Evolutionary conservation across 106 monocot genomes (phyloP), one percentile per base, ranked within the genome.

Genomic region (Allium cepa): DNA sequence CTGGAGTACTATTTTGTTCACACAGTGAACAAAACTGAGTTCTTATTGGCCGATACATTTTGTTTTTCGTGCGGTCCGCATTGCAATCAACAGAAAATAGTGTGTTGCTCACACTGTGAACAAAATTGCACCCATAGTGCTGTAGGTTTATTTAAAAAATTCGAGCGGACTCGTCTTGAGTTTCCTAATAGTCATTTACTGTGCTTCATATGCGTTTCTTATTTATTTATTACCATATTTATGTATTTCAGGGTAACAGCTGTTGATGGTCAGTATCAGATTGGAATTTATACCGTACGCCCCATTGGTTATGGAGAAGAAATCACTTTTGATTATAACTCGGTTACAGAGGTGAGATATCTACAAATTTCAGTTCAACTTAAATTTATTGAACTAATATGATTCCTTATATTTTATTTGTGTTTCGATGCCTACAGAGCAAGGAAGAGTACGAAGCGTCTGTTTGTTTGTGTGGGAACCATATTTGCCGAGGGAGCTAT

Each of bases 381-480:
- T 36, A 36, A 36, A 36, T 36, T 36, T 2, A 5, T 36, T 36
- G 3, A 36, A 36, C 36, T 2, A 36, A 36, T 36, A 36, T 36
- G 36, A 36, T 36, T 4, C 36, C 36, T 36, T 36, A 36, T 36
- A 36, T 36, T 36, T 55, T 68, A 57, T 8, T 49, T 10, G 36
- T 71, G 0, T 64, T 56, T 17, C 68, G 73, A 48, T 68, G 36
- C 45, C 15, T 87, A 61, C 84, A 99, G 99, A 99, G 93, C 56
- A 99, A 99, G 77, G 93, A 99, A 81, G 99, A 99, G 60, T 85
- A 93, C 60, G 99, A 99, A 75, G 90, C 93, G 65, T 99, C 99
- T 67, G 93, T 99, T 71, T 99, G 99, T 79, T 61, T 99, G 26
- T 99, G 99, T 78, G 99, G 99, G 17, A 99, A 79, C 78, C 99